These are phyloP conservation scores for Stemphylium lycopersici DNA, from an alignment of 2,329 filamentous ascomycete species.

Conservation along the genomic window DNA sequence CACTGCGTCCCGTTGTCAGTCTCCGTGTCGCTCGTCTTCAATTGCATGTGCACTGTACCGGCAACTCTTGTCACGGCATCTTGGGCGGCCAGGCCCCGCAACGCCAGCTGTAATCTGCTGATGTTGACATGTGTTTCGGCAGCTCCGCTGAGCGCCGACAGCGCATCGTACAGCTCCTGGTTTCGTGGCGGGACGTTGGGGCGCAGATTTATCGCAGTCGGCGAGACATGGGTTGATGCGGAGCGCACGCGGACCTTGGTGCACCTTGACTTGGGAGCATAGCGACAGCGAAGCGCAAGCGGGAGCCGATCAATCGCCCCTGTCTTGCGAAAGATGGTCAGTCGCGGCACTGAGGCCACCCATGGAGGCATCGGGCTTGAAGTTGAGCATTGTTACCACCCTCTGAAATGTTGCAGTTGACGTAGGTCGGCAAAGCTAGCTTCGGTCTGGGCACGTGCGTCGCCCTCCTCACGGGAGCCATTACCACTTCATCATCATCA, in stretches of 20 bases:
- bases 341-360: slow-evolving; percentile 46
- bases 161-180: slow-evolving; percentile 63
- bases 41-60: slow-evolving; percentile 47
- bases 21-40: neutral
- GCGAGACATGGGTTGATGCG: slow-evolving; percentile 55
- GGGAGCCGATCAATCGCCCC: slow-evolving; percentile 36
- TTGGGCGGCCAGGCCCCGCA: slow-evolving; percentile 66
- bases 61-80: slow-evolving; percentile 63
- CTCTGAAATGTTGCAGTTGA: slow-evolving; percentile 29
- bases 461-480: neutral
- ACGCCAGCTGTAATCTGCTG: slow-evolving; percentile 73
- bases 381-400: slow-evolving; percentile 33
- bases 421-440: slow-evolving; percentile 31
- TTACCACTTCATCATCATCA: neutral
- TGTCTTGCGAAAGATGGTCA: slow-evolving; percentile 31
- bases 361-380: slow-evolving; percentile 52
- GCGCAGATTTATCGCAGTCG: slow-evolving; percentile 60
- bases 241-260: slow-evolving; percentile 36
- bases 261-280: slow-evolving; percentile 26
- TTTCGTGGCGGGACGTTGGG: slow-evolving; percentile 60
- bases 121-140: slow-evolving; percentile 69
- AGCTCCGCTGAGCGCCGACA: slow-evolving; percentile 66
- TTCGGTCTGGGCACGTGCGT: slow-evolving; percentile 32
- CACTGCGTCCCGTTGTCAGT: slow-evolving; percentile 47
- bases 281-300: slow-evolving; percentile 32